Evolutionary conservation across 306 rosid species (phyloP).

Genomic region (Cucurbita moschata): DNA sequence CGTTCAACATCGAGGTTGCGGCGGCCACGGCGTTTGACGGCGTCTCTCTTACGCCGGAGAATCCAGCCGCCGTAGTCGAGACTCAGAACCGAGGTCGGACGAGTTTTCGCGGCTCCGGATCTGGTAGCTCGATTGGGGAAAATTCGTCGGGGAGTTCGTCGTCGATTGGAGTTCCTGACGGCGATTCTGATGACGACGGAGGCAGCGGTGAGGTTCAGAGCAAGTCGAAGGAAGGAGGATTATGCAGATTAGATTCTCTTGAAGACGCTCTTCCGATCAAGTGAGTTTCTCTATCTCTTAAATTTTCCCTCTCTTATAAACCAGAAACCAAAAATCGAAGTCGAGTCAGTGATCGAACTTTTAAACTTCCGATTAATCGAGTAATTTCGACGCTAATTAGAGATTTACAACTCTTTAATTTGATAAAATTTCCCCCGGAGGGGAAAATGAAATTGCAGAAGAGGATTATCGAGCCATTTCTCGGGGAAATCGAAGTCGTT

Average conservation of each 20-base stretch:
- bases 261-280: constrained; percentile 12
- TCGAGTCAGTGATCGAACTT: not conserved
- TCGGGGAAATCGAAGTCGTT: constrained; percentile 57
- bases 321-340: not conserved
- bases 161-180: constrained; percentile 13
- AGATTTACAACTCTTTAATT: not conserved
- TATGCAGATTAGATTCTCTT: not conserved
- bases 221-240: not conserved
- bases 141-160: constrained; percentile 7
- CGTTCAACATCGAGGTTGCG: constrained; percentile 1
- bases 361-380: not conserved
- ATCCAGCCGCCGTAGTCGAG: not conserved
- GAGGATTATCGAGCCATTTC: constrained; percentile 52
- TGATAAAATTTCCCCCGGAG: not conserved
- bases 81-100: not conserved
- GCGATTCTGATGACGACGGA: not conserved
- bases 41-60: not conserved
- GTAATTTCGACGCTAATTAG: not conserved
- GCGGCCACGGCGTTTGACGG: not conserved
- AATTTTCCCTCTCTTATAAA: not conserved
- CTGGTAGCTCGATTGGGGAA: not conserved
- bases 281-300: not conserved
- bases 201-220: not conserved
- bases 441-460: constrained; percentile 23
- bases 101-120: not conserved